Percentiles rank a stretch among this genome's conserved stretches.
phyloP scores from a whole-genome alignment of 306 rosid genomes.

The Trichosanthes truncata region DNA sequence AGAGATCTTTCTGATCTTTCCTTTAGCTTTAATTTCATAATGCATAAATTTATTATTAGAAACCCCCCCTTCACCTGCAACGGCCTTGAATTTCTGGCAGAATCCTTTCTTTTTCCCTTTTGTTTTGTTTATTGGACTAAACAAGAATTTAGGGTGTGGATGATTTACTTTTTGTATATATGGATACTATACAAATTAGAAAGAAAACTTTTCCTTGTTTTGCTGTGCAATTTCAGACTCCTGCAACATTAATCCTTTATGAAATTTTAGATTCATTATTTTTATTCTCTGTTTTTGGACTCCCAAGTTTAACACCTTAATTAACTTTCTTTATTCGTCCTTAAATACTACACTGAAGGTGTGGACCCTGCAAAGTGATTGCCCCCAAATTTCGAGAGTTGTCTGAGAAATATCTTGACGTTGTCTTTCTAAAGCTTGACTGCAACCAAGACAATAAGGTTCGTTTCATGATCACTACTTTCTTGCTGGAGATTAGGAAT shows the following conservation, averaged over 20 bases:
- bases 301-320: neutral
- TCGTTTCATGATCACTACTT: neutral
- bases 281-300: neutral
- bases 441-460: constrained; percentile 93
- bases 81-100: neutral
- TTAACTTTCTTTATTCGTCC: neutral
- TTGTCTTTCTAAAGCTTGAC: constrained; percentile 85
- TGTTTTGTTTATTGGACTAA: neutral
- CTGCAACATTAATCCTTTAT: neutral
- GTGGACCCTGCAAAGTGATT: constrained; percentile 97
- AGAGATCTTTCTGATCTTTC: neutral
- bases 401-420: constrained; percentile 73
- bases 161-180: neutral
- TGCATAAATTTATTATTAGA: neutral
- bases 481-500: neutral
- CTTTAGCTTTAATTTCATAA: neutral
- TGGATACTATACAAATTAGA: neutral
- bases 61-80: neutral
- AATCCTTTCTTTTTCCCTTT: neutral
- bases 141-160: neutral
- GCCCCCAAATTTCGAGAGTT: constrained; percentile 75
- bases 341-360: constrained; percentile 36
- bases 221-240: neutral
- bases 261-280: neutral
- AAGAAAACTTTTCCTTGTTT: neutral